Base-by-base conservation (phyloP, 78 protist species). In the Monosiga brevicollis region DNA sequence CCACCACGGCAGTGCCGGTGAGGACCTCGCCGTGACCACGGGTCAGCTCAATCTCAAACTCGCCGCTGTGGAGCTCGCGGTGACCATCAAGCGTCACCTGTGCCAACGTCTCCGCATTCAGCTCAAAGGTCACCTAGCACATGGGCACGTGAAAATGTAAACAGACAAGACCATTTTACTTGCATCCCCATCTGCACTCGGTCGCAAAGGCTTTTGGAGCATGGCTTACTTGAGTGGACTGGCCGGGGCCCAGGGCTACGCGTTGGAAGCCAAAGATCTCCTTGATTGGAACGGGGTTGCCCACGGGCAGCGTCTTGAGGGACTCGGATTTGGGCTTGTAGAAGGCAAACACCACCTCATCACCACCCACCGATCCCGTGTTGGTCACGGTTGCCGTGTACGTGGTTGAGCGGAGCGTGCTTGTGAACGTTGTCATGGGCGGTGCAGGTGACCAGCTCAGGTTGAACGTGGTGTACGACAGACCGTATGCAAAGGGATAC, bases 401-500 rank as follows among this genome's bases (percentile, higher is more conserved):
- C 15, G 38, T 38, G 26, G 6, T 75, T 75, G 40, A 22, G 78
- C 34, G 34, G 40, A 22, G 38, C 78, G 41, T 11, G 1, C 29
- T 35, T 41, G 80, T 77, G 49, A 34, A 22, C 80, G 11, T 41
- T 24, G 20, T 35, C 42, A 3, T 2, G 1, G 80, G 37, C 11
- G 80, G 62, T 41, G 34, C 70, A 26, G 78, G 71, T 77, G 24
- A 20, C 49, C 41, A 77, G 38, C 43, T 22, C 80, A 81, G 0
- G 74, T 78, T 34, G 76, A 87, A 81, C 54, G 55, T 80, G 36
- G 85, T 87, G 90, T 82, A 84, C 22, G 85, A 70, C 77, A 87
- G 90, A 32, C 90, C 90, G 82, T 72, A 54, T 11, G 87, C 90
- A 37, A 87, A 87, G 49, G 76, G 39, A 76, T 42, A 82, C n/a